phyloP scores from a whole-genome alignment of 148 eudicot species.

The Cornus florida region DNA sequence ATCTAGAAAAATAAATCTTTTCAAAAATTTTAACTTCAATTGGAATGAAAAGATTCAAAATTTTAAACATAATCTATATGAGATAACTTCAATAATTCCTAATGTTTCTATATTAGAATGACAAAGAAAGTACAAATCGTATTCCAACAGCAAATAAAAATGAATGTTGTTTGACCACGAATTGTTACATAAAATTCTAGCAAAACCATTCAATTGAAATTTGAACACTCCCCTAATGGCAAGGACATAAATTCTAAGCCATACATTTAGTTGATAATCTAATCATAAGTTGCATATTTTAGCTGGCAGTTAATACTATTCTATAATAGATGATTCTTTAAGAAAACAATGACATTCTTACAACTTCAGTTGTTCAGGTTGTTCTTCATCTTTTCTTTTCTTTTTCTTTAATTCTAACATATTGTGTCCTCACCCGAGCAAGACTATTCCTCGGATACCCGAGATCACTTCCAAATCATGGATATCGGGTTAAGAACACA shows the following conservation, averaged over 20 bases:
- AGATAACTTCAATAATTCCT: neutral
- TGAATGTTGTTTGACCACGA: neutral
- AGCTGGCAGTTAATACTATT: neutral
- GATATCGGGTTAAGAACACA: no score
- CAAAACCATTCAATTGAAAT: neutral
- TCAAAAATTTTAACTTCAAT: neutral
- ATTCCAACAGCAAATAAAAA: neutral
- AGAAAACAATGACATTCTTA: no score
- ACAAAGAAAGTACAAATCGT: neutral
- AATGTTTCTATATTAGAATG: neutral
- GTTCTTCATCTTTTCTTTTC: no score
- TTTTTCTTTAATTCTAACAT: no score
- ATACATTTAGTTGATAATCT: neutral
- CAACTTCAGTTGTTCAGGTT: no score
- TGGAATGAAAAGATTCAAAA: neutral
- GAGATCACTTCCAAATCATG: no score
- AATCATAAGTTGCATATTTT: neutral
- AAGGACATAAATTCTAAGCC: neutral
- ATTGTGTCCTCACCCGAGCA: no score
- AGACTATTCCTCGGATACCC: no score
- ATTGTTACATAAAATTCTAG: neutral
- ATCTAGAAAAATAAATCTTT: no score
- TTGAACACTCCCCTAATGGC: neutral
- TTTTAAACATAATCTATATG: neutral
- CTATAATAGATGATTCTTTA: neutral